Percentiles rank a stretch among this genome's conserved stretches.
Conservation (phyloP, 129 eudicot genomes). For the Pulicaria dysenterica region DNA sequence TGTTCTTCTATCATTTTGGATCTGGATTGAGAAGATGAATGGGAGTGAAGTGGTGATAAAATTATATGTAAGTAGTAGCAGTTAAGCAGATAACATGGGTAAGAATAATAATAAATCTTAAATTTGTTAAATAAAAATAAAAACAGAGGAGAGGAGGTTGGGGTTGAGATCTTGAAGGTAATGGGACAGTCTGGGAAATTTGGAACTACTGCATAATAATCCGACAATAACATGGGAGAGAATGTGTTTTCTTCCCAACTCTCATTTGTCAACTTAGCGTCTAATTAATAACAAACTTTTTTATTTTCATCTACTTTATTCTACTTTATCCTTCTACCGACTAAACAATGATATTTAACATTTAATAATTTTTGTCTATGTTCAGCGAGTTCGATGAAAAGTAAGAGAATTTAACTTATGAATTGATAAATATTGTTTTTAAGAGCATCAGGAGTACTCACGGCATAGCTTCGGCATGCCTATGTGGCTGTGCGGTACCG, state of each 20-base stretch:
- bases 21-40: conserved; percentile 32
- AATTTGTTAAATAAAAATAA: conserved; percentile 8
- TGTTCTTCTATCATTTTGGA: conserved; percentile 35
- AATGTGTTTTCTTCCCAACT: conserved; percentile 53
- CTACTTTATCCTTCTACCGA: no score
- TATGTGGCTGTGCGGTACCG: no score
- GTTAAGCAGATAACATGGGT: conserved; percentile 50
- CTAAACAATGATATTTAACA: no score
- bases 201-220: conserved; percentile 59
- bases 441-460: no score
- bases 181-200: conserved; percentile 67
- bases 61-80: conserved; percentile 20
- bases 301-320: no score
- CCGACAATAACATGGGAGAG: conserved; percentile 91
- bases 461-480: no score
- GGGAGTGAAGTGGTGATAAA: conserved; percentile 28
- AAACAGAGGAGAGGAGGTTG: conserved; percentile 2
- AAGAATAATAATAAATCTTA: conserved; percentile 33
- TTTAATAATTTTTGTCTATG: no score
- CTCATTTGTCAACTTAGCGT: conserved; percentile 40
- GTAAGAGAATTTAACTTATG: no score
- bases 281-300: not conserved
- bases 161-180: conserved; percentile 34
- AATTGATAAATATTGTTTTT: no score
- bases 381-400: no score